Evolutionary conservation across 106 monocot species (phyloP).

Genomic region (Dendrobium catenatum): DNA sequence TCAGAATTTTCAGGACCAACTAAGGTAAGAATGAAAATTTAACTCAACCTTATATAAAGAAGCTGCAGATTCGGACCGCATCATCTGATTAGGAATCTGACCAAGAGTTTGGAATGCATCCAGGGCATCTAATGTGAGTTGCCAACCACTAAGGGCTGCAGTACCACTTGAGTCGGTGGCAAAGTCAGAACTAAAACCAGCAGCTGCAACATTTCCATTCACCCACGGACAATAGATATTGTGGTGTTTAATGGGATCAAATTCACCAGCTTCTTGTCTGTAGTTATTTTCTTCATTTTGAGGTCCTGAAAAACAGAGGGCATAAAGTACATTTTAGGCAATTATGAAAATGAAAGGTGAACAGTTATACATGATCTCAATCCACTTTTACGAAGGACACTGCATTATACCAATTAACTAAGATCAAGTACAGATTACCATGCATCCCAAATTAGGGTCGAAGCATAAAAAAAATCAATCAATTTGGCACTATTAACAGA

Average conservation of each 20-base stretch:
- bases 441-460: neutral
- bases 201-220: constrained; percentile 85
- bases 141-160: constrained; percentile 69
- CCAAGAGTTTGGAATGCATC: constrained; percentile 66
- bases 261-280: constrained; percentile 48
- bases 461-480: too few relatives aligned
- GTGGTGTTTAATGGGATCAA: constrained; percentile 85
- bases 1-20: neutral
- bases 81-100: constrained; percentile 60
- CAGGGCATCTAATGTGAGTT: constrained; percentile 86
- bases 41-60: constrained; percentile 76
- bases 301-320: constrained; percentile 18
- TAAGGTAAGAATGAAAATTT: neutral
- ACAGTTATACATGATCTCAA: neutral
- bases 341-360: neutral
- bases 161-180: constrained; percentile 40
- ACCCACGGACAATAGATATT: constrained; percentile 86
- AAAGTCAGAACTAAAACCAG: constrained; percentile 45
- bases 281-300: constrained; percentile 76
- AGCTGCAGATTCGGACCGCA: constrained; percentile 93
- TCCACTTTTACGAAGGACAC: neutral
- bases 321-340: neutral
- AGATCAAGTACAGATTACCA: neutral
- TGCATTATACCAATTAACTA: neutral
- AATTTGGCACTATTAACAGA: too few relatives aligned